Evolutionary conservation across 2,329 filamentous ascomycete genomes (phyloP), one percentile per base, ranked within the genome.

Genomic region (Plenodomus biglobosus): DNA sequence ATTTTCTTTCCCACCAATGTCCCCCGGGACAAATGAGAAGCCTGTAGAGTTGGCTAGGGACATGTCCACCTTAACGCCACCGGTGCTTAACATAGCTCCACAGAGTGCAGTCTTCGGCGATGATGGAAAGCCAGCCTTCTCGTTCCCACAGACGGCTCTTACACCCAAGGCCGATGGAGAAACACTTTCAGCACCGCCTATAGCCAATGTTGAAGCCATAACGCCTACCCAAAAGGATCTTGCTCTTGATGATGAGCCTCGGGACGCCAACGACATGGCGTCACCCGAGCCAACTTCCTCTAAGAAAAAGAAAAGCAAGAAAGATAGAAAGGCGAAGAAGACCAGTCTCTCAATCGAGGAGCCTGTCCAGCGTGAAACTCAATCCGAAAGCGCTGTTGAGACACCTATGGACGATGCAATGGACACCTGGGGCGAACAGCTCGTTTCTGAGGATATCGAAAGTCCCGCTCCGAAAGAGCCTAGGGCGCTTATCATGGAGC

Each of bases 271-370:
- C 10, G 46, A 58, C n/a, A 48, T 52, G 8, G 46, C 58, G 17
- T 42, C 27, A 43, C 46, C 50, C 20, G 24, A 48, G 39, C 32
- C 50, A 13, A 44, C 52, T 18, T 46, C 49, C 1, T 53, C 46
- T 1, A 61, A 59, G 55, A 65, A 63, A 39, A 64, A 62, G 44
- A 55, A 55, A 35, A 59, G 50, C 22, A 65, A 62, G 41, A 65
- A 64, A 22, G 56, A 48, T 13, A 65, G 64, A 53, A 64, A 61
- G 44, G 44, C 19, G 18, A 62, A 61, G 50, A 58, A 59, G 32
- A 48, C 32, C 1, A 58, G 56, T 39, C 27, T 56, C 32, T 47
- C 46, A 5, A 34, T 27, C 16, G 11, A 37, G 10, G 32, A 44
- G 34, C 38, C 40, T 38, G 17, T 36, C 3, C 27, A 42, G 38